Evolutionary conservation across 2,329 filamentous ascomycete genomes (phyloP).

Genomic region (Talaromyces sp.): DNA sequence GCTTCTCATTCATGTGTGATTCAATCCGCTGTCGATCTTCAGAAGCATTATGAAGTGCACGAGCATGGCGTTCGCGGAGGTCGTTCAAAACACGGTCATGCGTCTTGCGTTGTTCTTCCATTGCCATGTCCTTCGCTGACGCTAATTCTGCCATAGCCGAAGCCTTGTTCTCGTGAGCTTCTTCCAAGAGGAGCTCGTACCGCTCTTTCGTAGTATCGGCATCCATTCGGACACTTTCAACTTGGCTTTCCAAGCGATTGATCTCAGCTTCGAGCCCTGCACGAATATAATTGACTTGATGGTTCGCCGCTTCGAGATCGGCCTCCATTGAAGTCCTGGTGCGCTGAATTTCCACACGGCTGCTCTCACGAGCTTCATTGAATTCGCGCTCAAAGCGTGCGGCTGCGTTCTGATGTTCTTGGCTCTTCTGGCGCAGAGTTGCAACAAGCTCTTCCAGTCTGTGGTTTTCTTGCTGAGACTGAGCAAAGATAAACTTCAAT

Average conservation of each 20-base stretch:
- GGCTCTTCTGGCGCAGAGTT: conserved; percentile 51
- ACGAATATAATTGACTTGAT: conserved; percentile 77
- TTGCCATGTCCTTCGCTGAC: conserved; percentile 49
- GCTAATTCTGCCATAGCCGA: conserved; percentile 52
- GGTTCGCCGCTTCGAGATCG: conserved; percentile 77
- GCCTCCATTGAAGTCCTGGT: conserved; percentile 72
- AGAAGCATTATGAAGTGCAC: conserved; percentile 64
- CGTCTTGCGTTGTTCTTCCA: conserved; percentile 56
- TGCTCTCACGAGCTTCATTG: conserved; percentile 74
- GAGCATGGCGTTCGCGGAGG: conserved; percentile 67
- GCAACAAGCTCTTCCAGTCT: conserved; percentile 57
- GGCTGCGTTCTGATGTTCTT: conserved; percentile 64
- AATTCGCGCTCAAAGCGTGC: conserved; percentile 74
- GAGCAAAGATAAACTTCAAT: conserved; percentile 71
- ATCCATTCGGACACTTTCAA: conserved; percentile 73
- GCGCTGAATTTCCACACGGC: conserved; percentile 72
- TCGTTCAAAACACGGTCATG: conserved; percentile 73
- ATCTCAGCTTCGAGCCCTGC: conserved; percentile 78
- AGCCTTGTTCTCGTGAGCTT: conserved; percentile 65
- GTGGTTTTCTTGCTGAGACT: conserved; percentile 54
- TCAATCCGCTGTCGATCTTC: conserved; percentile 81
- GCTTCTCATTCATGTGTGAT: conserved; percentile 71
- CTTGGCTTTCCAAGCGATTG: conserved; percentile 62
- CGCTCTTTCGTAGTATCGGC: conserved; percentile 74
- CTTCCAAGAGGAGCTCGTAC: conserved; percentile 78